Conservation (phyloP, 2,329 filamentous ascomycete genomes). For the Colletotrichum abscissum region DNA sequence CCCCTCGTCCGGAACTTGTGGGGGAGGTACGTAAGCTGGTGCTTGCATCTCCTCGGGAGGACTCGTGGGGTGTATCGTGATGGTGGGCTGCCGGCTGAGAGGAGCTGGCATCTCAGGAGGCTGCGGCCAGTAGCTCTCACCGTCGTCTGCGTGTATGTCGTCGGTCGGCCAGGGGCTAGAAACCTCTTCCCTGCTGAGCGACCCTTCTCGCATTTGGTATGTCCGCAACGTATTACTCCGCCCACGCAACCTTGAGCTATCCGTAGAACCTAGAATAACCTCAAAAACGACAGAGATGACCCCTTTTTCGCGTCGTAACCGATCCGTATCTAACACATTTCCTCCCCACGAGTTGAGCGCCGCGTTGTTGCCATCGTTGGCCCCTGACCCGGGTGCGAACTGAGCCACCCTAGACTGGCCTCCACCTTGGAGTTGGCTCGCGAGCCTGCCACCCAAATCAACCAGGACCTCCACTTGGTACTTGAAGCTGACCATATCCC, state of each 20-base stretch:
- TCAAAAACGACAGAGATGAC: constrained; percentile 91
- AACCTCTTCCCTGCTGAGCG: constrained; percentile 47
- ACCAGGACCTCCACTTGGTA: constrained; percentile 95
- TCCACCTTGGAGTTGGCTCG: constrained; percentile 75
- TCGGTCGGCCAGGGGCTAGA: constrained; percentile 36
- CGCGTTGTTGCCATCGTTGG: constrained; percentile 53
- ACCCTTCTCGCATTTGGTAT: constrained; percentile 38
- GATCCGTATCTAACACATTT: constrained; percentile 87
- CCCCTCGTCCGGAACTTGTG: constrained; percentile 69
- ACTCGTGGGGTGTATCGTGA: constrained; percentile 25
- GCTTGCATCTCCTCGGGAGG: constrained; percentile 47
- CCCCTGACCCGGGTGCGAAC: constrained; percentile 40
- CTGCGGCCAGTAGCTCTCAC: constrained; percentile 30
- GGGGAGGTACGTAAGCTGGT: constrained; percentile 67
- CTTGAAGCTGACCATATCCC: constrained; percentile 93
- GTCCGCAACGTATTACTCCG: constrained; percentile 38
- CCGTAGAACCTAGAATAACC: constrained; percentile 85
- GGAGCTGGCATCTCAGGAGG: constrained; percentile 12
- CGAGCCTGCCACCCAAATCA: constrained; percentile 88
- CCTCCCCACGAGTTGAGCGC: constrained; percentile 67
- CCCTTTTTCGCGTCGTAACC: constrained; percentile 87
- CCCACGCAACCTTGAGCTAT: constrained; percentile 64
- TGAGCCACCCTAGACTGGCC: constrained; percentile 61
- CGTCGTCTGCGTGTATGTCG: constrained; percentile 26
- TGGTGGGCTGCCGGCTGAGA: constrained; percentile 28